phyloP scores from a whole-genome alignment of 768 basidiomycete genomes.

The Lactarius akahatsu region DNA sequence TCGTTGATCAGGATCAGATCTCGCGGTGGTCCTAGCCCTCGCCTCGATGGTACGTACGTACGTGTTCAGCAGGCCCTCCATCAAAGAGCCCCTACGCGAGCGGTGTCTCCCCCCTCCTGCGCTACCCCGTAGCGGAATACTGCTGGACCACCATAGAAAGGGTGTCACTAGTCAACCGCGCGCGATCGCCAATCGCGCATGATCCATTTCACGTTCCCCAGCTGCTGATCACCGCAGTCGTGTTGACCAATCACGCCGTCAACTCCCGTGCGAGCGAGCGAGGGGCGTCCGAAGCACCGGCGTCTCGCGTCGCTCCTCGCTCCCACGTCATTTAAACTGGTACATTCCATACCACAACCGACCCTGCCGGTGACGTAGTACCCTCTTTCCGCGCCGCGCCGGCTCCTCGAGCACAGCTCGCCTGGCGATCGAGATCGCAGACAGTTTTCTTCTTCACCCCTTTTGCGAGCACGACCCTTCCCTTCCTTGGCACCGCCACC shows the following conservation, averaged over 20 bases:
- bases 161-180: background rate
- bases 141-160: background rate
- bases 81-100: background rate
- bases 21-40: background rate
- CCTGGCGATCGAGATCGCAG: background rate
- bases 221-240: background rate
- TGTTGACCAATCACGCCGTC: background rate
- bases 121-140: background rate
- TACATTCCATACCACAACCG: background rate
- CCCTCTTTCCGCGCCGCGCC: background rate
- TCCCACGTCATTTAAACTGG: background rate
- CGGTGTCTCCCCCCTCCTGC: background rate
- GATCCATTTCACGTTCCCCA: background rate
- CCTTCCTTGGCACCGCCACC: slow-evolving; percentile 20
- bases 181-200: background rate
- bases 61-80: background rate
- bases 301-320: background rate
- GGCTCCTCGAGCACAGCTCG: slow-evolving; percentile 13
- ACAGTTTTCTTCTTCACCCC: background rate
- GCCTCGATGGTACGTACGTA: background rate
- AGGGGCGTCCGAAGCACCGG: background rate
- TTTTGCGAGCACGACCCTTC: background rate
- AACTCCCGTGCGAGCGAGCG: background rate
- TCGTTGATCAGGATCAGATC: background rate
- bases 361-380: background rate